Base-by-base conservation (phyloP, 495 filamentous ascomycete species). In the Neurospora sp. region DNA sequence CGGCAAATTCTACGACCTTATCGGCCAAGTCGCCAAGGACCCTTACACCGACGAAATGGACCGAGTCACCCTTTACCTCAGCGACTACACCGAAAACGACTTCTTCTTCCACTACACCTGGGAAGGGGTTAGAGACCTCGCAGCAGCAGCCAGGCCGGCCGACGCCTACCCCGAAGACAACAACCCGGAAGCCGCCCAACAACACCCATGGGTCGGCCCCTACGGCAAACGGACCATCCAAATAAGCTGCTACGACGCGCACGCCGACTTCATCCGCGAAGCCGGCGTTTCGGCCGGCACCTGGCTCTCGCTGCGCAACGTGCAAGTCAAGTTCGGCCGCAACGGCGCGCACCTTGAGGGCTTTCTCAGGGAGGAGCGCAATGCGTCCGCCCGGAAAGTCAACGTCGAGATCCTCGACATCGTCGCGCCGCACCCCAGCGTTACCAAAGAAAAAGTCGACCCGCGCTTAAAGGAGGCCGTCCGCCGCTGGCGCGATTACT, bases 71-170 rank as follows among this genome's bases (percentile, higher is more conserved):
- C 59, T 99, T 0, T 94, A 94, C 80, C 79, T 97, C 20, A 94
- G 93, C 0, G 96, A 99, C 79, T 99, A 97, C 81, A 97, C 94
- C 10, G 78, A 86, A 35, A 92, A 96, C 73, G 76, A 81, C 0
- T 72, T 76, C 39, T 88, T 98, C 27, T 88, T 85, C 62, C 81
- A 89, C 40, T 89, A 90, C 70, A 84, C 82, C 27, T 86, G 85
- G 74, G 82, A 84, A 18, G 82, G 79, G 23, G 75, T 78, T 12
- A 77, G 80, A 11, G 78, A 81, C 37, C 75, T 80, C 41, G 77
- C 82, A 70, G 83, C 80, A 40, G 77, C 82, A 6, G 66, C 31
- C 3, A 46, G 31, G 16, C 41, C 77, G 75, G 69, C 20, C 38
- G 71, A 77, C 40, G 75, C 72, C 27, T 81, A 84, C 39, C 79